Percentiles rank a stretch among this genome's conserved stretches.
Evolutionary conservation across 2,329 filamentous ascomycete species (phyloP).

Genomic region (Hymenoscyphus infarciens): DNA sequence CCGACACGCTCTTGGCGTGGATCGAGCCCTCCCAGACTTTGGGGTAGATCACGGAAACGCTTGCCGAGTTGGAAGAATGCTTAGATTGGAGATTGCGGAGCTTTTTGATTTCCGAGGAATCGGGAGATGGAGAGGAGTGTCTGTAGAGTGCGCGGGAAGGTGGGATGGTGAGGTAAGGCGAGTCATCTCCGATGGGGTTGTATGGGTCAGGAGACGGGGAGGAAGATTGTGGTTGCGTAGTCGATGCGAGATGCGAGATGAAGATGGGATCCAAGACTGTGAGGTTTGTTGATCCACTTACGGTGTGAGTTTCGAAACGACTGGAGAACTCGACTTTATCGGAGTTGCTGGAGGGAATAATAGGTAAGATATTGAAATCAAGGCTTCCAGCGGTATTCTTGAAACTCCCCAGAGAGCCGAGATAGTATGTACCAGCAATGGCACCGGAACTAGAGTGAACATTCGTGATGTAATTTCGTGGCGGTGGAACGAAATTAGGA

Average conservation of each 20-base stretch:
- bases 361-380: slow-evolving; percentile 24
- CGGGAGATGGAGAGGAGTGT: background rate
- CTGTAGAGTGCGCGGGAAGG: slow-evolving; percentile 2
- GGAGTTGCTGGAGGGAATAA: slow-evolving; percentile 19
- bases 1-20: slow-evolving; percentile 25
- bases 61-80: slow-evolving; percentile 25
- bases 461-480: slow-evolving; percentile 32
- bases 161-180: slow-evolving; percentile 23
- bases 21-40: slow-evolving; percentile 29
- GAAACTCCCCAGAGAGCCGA: slow-evolving; percentile 27
- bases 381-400: slow-evolving; percentile 24
- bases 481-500: slow-evolving; percentile 21
- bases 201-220: slow-evolving; percentile 9
- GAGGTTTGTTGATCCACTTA: slow-evolving; percentile 26
- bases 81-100: slow-evolving; percentile 24
- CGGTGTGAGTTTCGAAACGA: slow-evolving; percentile 27
- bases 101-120: slow-evolving; percentile 5
- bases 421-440: slow-evolving; percentile 29
- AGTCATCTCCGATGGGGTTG: slow-evolving; percentile 18
- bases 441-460: slow-evolving; percentile 27
- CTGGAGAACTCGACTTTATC: slow-evolving; percentile 12
- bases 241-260: slow-evolving; percentile 19
- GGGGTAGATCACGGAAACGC: slow-evolving; percentile 27
- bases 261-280: slow-evolving; percentile 29
- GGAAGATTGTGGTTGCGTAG: slow-evolving; percentile 8